phyloP scores from a whole-genome alignment of 2,329 filamentous ascomycete genomes.

The Talaromyces sp. region DNA sequence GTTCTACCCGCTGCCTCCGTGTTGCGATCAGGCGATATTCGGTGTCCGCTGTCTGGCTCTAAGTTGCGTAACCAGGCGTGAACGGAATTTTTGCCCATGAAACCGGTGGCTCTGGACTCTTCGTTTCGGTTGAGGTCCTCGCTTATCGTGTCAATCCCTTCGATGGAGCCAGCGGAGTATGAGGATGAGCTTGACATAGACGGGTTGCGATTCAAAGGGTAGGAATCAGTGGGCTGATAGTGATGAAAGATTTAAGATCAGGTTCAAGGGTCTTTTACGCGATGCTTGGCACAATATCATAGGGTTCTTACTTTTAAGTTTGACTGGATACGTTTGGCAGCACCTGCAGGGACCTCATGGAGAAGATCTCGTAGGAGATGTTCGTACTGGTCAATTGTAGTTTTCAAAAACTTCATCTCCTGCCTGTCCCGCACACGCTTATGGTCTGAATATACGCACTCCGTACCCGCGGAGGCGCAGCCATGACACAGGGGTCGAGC shows the following conservation, averaged over 20 bases:
- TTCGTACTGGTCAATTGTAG: constrained; percentile 5
- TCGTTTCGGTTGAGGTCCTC: constrained; percentile 41
- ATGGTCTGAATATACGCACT: constrained; percentile 32
- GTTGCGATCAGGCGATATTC: background rate
- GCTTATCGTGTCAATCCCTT: constrained; percentile 39
- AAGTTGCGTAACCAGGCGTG: constrained; percentile 39
- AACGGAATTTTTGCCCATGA: constrained; percentile 45
- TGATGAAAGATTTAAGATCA: background rate
- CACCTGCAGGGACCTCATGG: constrained; percentile 9
- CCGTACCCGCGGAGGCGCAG: constrained; percentile 25
- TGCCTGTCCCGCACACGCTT: constrained; percentile 38
- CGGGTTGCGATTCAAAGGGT: constrained; percentile 11
- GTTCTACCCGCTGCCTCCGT: background rate
- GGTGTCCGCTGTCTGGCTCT: background rate
- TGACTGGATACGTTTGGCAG: constrained; percentile 12
- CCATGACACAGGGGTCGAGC: constrained; percentile 27
- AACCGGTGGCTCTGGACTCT: constrained; percentile 35
- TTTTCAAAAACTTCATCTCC: constrained; percentile 24
- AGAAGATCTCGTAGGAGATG: constrained; percentile 13
- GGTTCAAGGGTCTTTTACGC: background rate
- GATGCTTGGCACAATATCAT: background rate
- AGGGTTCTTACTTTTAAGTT: constrained; percentile 10
- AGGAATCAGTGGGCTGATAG: background rate
- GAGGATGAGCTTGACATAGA: constrained; percentile 24
- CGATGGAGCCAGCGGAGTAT: constrained; percentile 36